Evolutionary conservation across 176 grass and related monocot species (phyloP), one percentile per base, ranked within the genome.

Genomic region (Carex parvula): DNA sequence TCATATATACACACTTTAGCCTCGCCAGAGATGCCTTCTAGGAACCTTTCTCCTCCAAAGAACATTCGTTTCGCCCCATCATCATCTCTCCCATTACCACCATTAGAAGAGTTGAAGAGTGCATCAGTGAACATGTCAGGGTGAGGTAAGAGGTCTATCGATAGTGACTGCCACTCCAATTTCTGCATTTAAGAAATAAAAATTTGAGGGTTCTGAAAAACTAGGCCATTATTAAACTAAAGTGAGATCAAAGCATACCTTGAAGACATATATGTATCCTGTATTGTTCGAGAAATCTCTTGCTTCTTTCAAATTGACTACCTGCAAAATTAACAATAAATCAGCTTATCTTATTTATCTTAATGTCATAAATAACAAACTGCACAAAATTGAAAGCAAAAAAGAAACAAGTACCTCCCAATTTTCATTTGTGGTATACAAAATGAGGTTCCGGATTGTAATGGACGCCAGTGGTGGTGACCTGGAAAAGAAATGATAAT

Each of bases 71-170:
- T 96, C 81, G 93, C 97, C 20, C 93, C 97, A 87, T 92, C 97
- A 85, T 88, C 91, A 59, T 99, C 97, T 72, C 91, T 62, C 67
- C 35, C 88, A 72, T 89, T 90, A 81, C 89, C 63, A 81, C 74
- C 87, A 22, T 59, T 90, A 58, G 90, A 90, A 76, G 91, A 94
- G 81, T 89, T 89, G 81, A 99, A 90, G 42, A 77, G 84, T 85
- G 88, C 88, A 87, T 99, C 97, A 15, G 88, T 79, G n/a, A 99
- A 99, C 97, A 99, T 99, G 80, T 99, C 97, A 86, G 97, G 97
- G 81, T 99, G 97, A 21, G 97, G 97, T 89, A 99, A 91, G 29
- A 99, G 87, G 84, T 99, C 97, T 59, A 99, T 79, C 60, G 97
- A 99, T 68, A 99, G 73, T 88, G 93, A 99, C 78, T 88, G 85